Base-by-base conservation (phyloP, 116 monocot species). In the Dioscorea cayenensis region DNA sequence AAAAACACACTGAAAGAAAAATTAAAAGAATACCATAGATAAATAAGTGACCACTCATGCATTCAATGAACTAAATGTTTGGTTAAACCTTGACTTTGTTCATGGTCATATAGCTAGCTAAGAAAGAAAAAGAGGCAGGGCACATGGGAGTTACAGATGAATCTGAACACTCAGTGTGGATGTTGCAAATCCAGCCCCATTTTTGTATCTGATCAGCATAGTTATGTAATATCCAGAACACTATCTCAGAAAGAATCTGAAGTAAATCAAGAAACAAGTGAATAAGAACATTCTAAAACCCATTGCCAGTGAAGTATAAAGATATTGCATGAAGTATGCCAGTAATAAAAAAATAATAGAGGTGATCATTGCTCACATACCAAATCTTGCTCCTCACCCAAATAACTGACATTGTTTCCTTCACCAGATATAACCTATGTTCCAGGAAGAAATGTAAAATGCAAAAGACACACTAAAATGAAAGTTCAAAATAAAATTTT, bases 161-260 rank as follows among this genome's bases (percentile, higher is more conserved):
- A 21, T 81, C 90, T 37, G 83, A 79, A 55, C 73, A 77, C 60
- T 77, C 76, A 60, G 7, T 72, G 20, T 73, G 63, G 68, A 69
- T 79, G 52, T 66, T 88, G 72, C 80, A 90, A 66, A 86, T 85
- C 96, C 96, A 97, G 36, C 96, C 96, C 96, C 96, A 97, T 71
- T 79, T 90, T 52, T 88, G 67, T 60, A 92, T 86, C 71, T 92
- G 90, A 43, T 84, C 86, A 43, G 29, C 38, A 75, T 97, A 97
- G 70, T 86, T 97, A 18, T 90, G 88, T 55, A 97, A 71, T 52
- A 97, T 62, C 82, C 92, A 93, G 76, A 85, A 81, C 21, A 79
- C 88, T 65, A 85, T 79, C 64, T 92, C 96, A 60, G 96, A 90
- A 82, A 97, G 87, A 80, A 82, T 76, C 96, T 97, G 73, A 75